These are phyloP conservation scores for Gaultheria prostrata DNA, from an alignment of 148 eudicot genomes.

Conservation along the genomic window DNA sequence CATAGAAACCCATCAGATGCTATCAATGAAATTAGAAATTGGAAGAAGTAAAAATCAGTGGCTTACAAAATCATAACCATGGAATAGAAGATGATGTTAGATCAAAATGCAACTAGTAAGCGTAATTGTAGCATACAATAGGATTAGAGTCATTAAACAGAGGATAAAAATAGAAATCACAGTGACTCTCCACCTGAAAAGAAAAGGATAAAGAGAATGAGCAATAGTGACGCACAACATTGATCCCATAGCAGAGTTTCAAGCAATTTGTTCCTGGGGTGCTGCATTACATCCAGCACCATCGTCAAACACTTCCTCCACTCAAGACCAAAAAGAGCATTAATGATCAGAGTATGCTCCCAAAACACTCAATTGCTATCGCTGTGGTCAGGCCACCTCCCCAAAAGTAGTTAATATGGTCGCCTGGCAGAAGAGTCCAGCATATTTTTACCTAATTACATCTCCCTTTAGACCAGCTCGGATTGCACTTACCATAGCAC, in stretches of 20 bases:
- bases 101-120: neutral
- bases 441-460: neutral
- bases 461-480: neutral
- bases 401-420: neutral
- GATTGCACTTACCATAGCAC: neutral
- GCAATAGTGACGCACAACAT: neutral
- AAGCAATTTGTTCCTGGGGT: neutral
- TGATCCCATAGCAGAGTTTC: neutral
- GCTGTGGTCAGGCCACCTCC: neutral
- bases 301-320: conserved; percentile 1
- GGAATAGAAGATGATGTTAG: conserved; percentile 5
- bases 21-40: neutral
- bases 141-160: neutral
- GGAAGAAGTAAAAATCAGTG: neutral
- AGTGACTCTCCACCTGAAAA: neutral
- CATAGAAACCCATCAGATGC: conserved; percentile 13
- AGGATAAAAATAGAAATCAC: neutral
- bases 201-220: neutral
- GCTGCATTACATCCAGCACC: neutral
- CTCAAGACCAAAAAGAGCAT: neutral
- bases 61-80: neutral
- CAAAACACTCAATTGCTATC: neutral
- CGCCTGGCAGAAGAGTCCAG: neutral
- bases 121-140: neutral
- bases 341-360: neutral